phyloP scores from a whole-genome alignment of 805 yeast species.

The Yarrowia deformans region DNA sequence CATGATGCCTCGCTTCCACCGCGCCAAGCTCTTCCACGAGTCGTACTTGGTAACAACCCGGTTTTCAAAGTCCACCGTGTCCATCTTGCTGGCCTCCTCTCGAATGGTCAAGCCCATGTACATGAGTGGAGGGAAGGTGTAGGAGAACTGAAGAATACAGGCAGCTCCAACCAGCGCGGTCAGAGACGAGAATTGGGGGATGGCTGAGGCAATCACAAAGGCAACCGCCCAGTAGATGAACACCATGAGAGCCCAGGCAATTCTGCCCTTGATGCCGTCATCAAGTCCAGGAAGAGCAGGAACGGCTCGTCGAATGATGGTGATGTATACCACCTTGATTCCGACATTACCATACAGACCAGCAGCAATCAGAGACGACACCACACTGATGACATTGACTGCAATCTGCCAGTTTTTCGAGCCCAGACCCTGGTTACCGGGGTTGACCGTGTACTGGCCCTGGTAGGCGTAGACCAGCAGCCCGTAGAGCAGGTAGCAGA shows the following conservation, averaged over 20 bases:
- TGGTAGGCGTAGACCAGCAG: conserved; percentile 53
- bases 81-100: conserved; percentile 34
- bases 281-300: conserved; percentile 47
- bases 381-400: conserved; percentile 49
- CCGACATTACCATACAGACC: conserved; percentile 56
- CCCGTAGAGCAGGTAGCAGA: conserved; percentile 53
- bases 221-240: conserved; percentile 54
- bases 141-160: conserved; percentile 55
- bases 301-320: conserved; percentile 49
- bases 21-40: conserved; percentile 49
- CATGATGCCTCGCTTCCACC: conserved; percentile 51
- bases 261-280: conserved; percentile 48
- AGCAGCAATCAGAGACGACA: conserved; percentile 55
- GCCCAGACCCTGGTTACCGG: conserved; percentile 53
- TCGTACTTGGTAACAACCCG: conserved; percentile 42
- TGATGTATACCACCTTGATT: conserved; percentile 54
- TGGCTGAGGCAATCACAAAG: conserved; percentile 53
- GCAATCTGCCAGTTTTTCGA: conserved; percentile 48
- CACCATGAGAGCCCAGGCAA: conserved; percentile 51
- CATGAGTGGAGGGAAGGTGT: conserved; percentile 52
- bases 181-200: conserved; percentile 52
- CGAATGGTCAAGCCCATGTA: conserved; percentile 35
- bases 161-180: conserved; percentile 53
- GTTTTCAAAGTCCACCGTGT: conserved; percentile 10
- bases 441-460: conserved; percentile 52